A percentile compares a stretch with the other conserved stretches of the same genome.
phyloP scores from a whole-genome alignment of 805 yeast species.

The Lachancea meyersii region DNA sequence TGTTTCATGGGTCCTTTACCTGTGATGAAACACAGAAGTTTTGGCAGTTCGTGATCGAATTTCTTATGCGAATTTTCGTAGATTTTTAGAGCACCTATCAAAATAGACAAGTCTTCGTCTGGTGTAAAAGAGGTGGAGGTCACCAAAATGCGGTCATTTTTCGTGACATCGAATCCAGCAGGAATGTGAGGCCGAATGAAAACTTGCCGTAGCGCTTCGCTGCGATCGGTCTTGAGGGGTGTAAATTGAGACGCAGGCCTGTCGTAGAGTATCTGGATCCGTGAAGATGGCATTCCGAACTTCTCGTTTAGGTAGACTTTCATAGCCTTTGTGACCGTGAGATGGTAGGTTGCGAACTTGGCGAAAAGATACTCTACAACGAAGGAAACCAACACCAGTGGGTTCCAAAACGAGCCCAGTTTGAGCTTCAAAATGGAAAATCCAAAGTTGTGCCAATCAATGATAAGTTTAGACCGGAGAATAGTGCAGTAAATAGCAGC shows the following conservation, averaged over 20 bases:
- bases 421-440: slow-evolving; percentile 72
- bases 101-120: slow-evolving; percentile 77
- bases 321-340: slow-evolving; percentile 79
- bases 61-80: slow-evolving; percentile 41
- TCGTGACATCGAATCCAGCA: slow-evolving; percentile 29
- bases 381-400: slow-evolving; percentile 54
- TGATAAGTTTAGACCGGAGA: slow-evolving; percentile 55
- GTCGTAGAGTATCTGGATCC: slow-evolving; percentile 68
- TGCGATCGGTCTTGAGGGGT: slow-evolving; percentile 37
- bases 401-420: slow-evolving; percentile 46
- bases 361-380: slow-evolving; percentile 61
- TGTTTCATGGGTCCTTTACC: slow-evolving; percentile 87
- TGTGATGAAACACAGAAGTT: slow-evolving; percentile 71
- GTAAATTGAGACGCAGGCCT: slow-evolving; percentile 69
- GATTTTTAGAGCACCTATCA: slow-evolving; percentile 59
- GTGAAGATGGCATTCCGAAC: slow-evolving; percentile 46
- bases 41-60: slow-evolving; percentile 35
- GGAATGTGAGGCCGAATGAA: slow-evolving; percentile 35
- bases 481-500: slow-evolving; percentile 48
- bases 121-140: slow-evolving; percentile 93
- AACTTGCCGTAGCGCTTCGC: slow-evolving; percentile 13
- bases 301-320: slow-evolving; percentile 49
- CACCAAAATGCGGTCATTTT: slow-evolving; percentile 57
- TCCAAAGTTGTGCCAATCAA: slow-evolving; percentile 97
- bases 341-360: slow-evolving; percentile 57